phyloP scores from a whole-genome alignment of 371 early-diverging fungal species.

The Mortierella sp. region DNA sequence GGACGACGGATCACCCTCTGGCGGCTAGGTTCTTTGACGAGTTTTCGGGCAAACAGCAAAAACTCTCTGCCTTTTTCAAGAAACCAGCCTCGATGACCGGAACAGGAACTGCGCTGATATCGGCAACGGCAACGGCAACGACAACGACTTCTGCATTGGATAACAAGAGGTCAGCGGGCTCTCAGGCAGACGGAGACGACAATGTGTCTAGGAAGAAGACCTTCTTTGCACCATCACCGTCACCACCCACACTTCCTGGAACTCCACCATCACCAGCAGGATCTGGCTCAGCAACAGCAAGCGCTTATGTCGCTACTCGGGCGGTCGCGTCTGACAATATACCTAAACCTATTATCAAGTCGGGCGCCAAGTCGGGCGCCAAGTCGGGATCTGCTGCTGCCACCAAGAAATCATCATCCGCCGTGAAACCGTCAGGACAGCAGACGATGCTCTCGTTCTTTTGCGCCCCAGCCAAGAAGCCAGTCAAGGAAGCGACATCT shows the following conservation, averaged over 20 bases:
- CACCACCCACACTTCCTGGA: neutral
- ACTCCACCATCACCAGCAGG: neutral
- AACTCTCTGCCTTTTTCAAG: constrained; percentile 56
- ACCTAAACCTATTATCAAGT: constrained; percentile 19
- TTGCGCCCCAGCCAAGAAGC: constrained; percentile 17
- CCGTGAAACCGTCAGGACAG: constrained; percentile 20
- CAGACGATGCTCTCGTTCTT: constrained; percentile 40
- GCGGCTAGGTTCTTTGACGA: constrained; percentile 74
- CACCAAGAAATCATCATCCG: constrained; percentile 8
- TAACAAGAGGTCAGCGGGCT: neutral
- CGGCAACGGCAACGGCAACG: neutral
- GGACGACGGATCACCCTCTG: constrained; percentile 53
- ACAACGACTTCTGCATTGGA: neutral
- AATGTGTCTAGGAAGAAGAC: constrained; percentile 1
- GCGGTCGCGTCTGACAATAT: neutral
- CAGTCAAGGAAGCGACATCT: neutral
- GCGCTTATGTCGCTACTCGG: neutral
- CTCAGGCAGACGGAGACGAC: neutral
- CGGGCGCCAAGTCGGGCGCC: neutral
- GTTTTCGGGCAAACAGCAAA: constrained; percentile 74
- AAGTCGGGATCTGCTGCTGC: neutral
- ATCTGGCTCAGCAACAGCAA: neutral
- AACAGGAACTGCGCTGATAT: neutral
- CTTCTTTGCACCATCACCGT: neutral
- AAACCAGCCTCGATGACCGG: constrained; percentile 7